Conservation (phyloP, 352 stramenopile species). For the Phytophthora sojae region DNA sequence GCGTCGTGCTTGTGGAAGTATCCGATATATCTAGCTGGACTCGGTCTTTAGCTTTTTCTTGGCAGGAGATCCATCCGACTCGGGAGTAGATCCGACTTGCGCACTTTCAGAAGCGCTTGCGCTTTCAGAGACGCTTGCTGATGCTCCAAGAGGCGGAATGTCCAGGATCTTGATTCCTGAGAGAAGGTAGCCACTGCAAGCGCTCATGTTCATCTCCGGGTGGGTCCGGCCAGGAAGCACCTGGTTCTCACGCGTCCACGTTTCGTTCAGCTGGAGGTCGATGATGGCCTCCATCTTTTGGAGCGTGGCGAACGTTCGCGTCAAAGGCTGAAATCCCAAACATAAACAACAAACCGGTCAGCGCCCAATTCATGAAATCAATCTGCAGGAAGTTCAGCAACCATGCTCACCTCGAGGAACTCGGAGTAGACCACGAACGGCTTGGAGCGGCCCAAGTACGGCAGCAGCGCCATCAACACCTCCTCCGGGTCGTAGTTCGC, state of each 20-base stretch:
- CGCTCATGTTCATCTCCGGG: conserved; percentile 97
- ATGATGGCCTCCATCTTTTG: conserved; percentile 93
- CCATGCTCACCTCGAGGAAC: conserved; percentile 79
- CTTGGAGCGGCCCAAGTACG: conserved; percentile 91
- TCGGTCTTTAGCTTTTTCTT: conserved; percentile 39
- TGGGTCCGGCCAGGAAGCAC: conserved; percentile 94
- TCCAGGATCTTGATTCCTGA: conserved; percentile 93
- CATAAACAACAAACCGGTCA: conserved; percentile 9
- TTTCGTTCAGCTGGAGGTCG: conserved; percentile 95
- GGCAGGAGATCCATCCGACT: conserved; percentile 4
- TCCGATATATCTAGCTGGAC: conserved; percentile 6
- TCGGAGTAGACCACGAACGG: conserved; percentile 97
- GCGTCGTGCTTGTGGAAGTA: not conserved
- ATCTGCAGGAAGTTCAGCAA: not conserved
- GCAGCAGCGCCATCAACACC: conserved; percentile 88
- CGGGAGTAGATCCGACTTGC: not conserved
- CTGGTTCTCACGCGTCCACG: conserved; percentile 97
- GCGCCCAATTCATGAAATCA: not conserved
- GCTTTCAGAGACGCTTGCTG: not conserved
- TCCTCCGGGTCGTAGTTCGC: conserved; percentile 91
- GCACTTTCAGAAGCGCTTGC: not conserved
- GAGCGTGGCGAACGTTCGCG: conserved; percentile 89
- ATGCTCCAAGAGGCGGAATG: conserved; percentile 20
- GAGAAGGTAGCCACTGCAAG: conserved; percentile 95
- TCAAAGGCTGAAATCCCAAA: conserved; percentile 72